Evolutionary conservation across 2,329 filamentous ascomycete species (phyloP), one percentile per base, ranked within the genome.

Genomic region (Alternaria panax): DNA sequence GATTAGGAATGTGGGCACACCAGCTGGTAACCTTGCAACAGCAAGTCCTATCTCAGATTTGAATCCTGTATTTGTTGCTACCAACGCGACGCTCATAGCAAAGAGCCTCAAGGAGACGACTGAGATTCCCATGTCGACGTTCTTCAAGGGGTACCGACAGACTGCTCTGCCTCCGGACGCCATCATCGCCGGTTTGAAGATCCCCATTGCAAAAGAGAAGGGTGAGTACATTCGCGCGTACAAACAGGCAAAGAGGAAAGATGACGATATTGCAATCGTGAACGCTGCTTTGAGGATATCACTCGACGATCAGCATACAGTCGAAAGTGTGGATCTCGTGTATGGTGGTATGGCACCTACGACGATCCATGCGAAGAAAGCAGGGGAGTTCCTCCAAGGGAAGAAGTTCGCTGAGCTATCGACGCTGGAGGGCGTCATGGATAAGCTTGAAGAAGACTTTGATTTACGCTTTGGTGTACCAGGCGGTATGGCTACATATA

Each of bases 261-360:
- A 99, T 70, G 95, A 99, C 71, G 95, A 99, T 74, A 98, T 99
- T 74, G 95, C 95, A 2, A 98, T 99, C 69, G 95, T 98, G 24
- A 98, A 96, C 48, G 88, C 91, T 27, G 93, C 94, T 1, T 79
- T 98, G 57, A 87, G 92, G 34, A 84, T 98, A 5, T 87, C 86
- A 5, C 80, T 98, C 3, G 86, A 89, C 38, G 85, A 90, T 2
- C 83, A 85, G 1, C 87, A 94, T 41, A 76, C 87, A 2, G 92
- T 98, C 6, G 84, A 88, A 61, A 88, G 89, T 64, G 89, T 87
- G 60, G 92, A 90, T 69, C 83, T 99, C 22, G 91, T 96, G 3
- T 98, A 97, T 68, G 95, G 95, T 53, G 95, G 95, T 43, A 95
- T 99, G 93, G 95, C 94, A 5, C 90, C 95, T 0, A 92, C 88